These are phyloP conservation scores for Heracleum sosnowskyi DNA, from an alignment of 129 eudicot species.

Conservation along the genomic window DNA sequence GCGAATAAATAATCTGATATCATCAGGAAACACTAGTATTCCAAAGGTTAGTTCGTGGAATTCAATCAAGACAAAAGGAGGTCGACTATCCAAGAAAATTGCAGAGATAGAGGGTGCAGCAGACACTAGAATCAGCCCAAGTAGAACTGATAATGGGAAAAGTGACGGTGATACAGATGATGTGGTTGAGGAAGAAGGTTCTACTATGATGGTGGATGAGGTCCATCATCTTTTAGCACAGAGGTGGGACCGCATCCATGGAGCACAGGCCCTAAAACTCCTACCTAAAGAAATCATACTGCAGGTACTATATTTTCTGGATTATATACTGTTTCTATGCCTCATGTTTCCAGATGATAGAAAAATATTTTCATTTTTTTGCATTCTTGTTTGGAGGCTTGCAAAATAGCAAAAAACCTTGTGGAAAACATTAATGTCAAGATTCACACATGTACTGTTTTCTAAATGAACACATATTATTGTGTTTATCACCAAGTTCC, in stretches of 20 bases:
- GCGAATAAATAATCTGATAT: constrained; percentile 47
- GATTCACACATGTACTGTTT: not conserved
- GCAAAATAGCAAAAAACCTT: not conserved
- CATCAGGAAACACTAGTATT: constrained; percentile 46
- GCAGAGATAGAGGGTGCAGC: constrained; percentile 85
- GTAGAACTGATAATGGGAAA: constrained; percentile 71
- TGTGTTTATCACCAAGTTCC: not conserved
- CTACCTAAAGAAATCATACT: constrained; percentile 86
- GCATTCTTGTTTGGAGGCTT: not conserved
- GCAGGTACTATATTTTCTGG: constrained; percentile 42
- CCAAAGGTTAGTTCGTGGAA: constrained; percentile 38
- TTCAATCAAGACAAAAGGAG: constrained; percentile 41
- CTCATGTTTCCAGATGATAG: not conserved
- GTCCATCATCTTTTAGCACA: constrained; percentile 71
- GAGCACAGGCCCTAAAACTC: constrained; percentile 81
- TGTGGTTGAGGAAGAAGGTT: constrained; percentile 41
- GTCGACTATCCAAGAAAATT: constrained; percentile 52
- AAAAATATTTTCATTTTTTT: not conserved
- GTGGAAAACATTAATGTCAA: not conserved
- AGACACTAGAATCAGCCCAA: constrained; percentile 48
- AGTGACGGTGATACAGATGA: constrained; percentile 82
- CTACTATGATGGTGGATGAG: constrained; percentile 71
- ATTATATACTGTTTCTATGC: not conserved
- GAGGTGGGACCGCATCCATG: constrained; percentile 92
- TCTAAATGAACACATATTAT: not conserved